Base-by-base conservation (phyloP, 2,329 filamentous ascomycete genomes). In the Penicillium frequentans region DNA sequence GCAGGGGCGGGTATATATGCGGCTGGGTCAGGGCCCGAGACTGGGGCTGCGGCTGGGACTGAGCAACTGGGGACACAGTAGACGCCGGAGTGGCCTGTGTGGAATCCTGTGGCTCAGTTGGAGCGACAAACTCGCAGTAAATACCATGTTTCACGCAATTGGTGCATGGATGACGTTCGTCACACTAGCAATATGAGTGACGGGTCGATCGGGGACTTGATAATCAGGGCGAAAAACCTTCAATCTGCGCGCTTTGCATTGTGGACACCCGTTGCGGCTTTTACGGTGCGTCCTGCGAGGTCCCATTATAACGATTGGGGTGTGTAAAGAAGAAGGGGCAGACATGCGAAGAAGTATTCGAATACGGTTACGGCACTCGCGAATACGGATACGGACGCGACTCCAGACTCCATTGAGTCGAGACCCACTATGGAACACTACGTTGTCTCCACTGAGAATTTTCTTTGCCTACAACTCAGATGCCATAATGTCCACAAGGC, bases 241-340 rank as follows among this genome's bases (percentile, higher is more conserved):
- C 3, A 70, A 57, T 33, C 65, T 51, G 16, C 67, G 54, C 5
- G 43, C 21, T 29, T 70, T 70, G 48, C 68, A 70, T 33, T 63
- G 59, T 4, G 62, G 62, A 46, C 67, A 70, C 2, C 68, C 68
- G 45, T 70, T 69, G 8, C 68, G 65, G 3, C 66, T 68, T 46
- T 70, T 70, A 13, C 57, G 60, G 54, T 70, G 68, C 11, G 64
- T 55, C 53, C 68, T 62, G 9, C 67, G 62, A 13, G 67, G 61
- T 11, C 65, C 64, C 67, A 69, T 54, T 21, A 16, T 21, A 44
- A 39, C 43, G 21, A 52, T 3, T 5, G 21, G 13, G 26, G 31
- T 29, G 31, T 19, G 13, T 26, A 24, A 13, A 10, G 33, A 27
- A 49, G 19, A 52, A 33, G 43, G 23, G 39, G 21, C 31, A 16